Evolutionary conservation across 2,329 filamentous ascomycete species (phyloP), one percentile per base, ranked within the genome.

Genomic region (Xylariaceae sp.): DNA sequence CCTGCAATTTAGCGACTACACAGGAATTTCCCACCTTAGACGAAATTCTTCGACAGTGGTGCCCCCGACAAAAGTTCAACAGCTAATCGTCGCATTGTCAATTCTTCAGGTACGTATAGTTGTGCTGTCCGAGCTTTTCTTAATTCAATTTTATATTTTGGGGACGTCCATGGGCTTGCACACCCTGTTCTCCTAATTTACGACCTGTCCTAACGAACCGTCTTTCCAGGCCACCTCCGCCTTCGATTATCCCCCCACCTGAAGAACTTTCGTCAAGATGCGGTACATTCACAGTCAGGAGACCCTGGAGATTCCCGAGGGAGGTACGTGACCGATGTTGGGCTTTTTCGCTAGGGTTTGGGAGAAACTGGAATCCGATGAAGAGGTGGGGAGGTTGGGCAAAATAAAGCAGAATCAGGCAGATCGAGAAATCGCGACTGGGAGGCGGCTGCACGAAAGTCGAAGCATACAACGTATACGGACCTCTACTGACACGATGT

Each of bases 221-320:
- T 34, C n/a, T 26, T 34, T 34, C 11, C 44, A 57, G 56, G 53
- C 50, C 52, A 50, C 51, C 48, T 49, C 50, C 43, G 50, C 44
- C 65, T 67, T 65, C 62, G 63, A 62, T 61, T 43, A 35, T 62
- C 62, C 61, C 64, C 52, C 50, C 52, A 59, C 66, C 56, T 56
- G 55, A 57, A 54, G 50, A 52, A 66, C 64, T 61, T 68, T 68
- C 70, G 73, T 74, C 85, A 96, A 86, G 75, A 97, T 97, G 92
- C 94, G 86, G 80, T 97, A 96, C 87, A 95, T 98, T 77, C 88
- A 96, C 81, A 94, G 88, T 67, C 79, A 90, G 76, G 90, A 98
- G 83, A 78, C 80, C 74, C 79, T 98, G 75, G 80, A 83, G 65
- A 88, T 98, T 73, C 92, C 94, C 65, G 88, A 96, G 71, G 87